phyloP scores from a whole-genome alignment of 805 yeast genomes.

The Ogataea minuta region DNA sequence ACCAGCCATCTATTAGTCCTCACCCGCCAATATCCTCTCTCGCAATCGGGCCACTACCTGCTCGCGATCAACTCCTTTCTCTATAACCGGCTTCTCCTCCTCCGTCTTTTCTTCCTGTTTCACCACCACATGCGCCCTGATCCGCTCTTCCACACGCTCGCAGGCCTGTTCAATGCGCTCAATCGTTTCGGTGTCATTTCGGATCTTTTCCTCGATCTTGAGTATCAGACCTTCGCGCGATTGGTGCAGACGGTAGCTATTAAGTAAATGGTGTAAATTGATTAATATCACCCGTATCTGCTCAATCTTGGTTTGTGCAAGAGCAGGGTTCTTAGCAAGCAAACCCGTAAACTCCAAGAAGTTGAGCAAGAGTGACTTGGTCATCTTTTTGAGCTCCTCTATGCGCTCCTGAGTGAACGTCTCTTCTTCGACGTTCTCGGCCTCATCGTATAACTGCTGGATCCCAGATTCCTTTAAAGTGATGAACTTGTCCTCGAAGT shows the following conservation, averaged over 20 bases:
- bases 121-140: slow-evolving; percentile 27
- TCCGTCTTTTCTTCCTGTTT: slow-evolving; percentile 4
- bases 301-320: slow-evolving; percentile 61
- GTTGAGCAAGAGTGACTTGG: slow-evolving; percentile 75
- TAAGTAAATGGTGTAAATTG: slow-evolving; percentile 87
- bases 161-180: slow-evolving; percentile 41
- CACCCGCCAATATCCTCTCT: too few species aligned
- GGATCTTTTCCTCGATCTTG: slow-evolving; percentile 60
- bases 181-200: slow-evolving; percentile 43
- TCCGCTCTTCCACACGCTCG: slow-evolving; percentile 37
- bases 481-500: slow-evolving; percentile 72
- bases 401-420: slow-evolving; percentile 51
- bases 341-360: slow-evolving; percentile 81
- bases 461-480: slow-evolving; percentile 75
- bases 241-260: slow-evolving; percentile 94
- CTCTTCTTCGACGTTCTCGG: slow-evolving; percentile 35
- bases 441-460: slow-evolving; percentile 57
- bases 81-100: slow-evolving; percentile 10
- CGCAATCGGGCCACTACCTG: too few species aligned
- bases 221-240: slow-evolving; percentile 84
- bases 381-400: slow-evolving; percentile 72
- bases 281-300: slow-evolving; percentile 76
- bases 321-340: slow-evolving; percentile 68
- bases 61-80: background rate
- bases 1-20: too few species aligned